These are phyloP conservation scores for Candida suzukii DNA, from an alignment of 805 yeast genomes.

Conservation along the genomic window DNA sequence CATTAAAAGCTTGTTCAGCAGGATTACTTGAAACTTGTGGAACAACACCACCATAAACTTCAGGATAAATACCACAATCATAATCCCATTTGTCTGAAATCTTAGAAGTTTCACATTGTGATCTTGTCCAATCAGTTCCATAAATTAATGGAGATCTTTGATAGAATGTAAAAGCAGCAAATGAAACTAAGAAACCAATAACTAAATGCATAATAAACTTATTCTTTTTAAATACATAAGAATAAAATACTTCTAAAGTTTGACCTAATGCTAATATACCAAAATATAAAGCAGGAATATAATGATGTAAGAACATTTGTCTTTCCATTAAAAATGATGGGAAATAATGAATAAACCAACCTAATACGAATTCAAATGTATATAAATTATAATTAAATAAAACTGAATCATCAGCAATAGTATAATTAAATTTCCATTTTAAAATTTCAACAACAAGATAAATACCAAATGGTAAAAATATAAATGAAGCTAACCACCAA, in stretches of 20 bases:
- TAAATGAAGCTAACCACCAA: slow-evolving; percentile 66
- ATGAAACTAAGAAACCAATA: slow-evolving; percentile 40
- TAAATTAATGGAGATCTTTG: slow-evolving; percentile 68
- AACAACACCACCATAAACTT: background rate
- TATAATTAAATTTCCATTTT: slow-evolving; percentile 56
- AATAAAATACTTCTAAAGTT: slow-evolving; percentile 22
- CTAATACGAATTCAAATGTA: slow-evolving; percentile 52
- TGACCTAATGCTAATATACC: slow-evolving; percentile 29
- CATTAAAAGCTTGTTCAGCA: background rate
- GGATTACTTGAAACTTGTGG: background rate
- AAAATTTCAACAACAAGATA: slow-evolving; percentile 40
- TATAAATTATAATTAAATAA: slow-evolving; percentile 62
- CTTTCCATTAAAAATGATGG: slow-evolving; percentile 88
- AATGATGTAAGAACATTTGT: slow-evolving; percentile 90
- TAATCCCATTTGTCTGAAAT: slow-evolving; percentile 77
- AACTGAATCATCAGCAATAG: slow-evolving; percentile 40
- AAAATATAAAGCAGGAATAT: slow-evolving; percentile 87
- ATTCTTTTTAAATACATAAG: slow-evolving; percentile 26
- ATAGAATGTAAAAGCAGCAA: slow-evolving; percentile 47
- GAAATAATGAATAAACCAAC: slow-evolving; percentile 64
- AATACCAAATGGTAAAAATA: slow-evolving; percentile 42
- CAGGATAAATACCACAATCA: slow-evolving; percentile 58
- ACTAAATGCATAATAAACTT: slow-evolving; percentile 37
- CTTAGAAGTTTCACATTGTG: slow-evolving; percentile 55
- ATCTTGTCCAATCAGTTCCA: slow-evolving; percentile 74